A percentile compares a stretch with the other conserved stretches of the same genome.
Evolutionary conservation across 139 green algal genomes (phyloP).

Genomic region (Chlorella sp.): DNA sequence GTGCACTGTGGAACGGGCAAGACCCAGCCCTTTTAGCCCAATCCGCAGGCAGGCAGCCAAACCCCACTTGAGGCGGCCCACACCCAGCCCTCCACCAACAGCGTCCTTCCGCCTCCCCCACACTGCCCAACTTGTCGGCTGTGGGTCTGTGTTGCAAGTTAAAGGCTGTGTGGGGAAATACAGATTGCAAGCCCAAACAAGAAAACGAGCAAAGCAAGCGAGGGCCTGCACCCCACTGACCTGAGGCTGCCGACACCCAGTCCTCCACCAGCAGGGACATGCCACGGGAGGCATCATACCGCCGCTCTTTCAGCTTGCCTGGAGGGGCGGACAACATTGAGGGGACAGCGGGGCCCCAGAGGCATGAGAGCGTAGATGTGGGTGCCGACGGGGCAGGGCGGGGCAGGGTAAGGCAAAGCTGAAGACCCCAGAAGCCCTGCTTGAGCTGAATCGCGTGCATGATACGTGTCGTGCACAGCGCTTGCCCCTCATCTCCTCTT

Average conservation of each 20-base stretch:
- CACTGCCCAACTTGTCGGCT: too few relatives aligned
- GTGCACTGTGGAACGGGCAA: too few relatives aligned
- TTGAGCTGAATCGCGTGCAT: neutral
- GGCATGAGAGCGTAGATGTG: neutral
- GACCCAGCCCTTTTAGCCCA: neutral
- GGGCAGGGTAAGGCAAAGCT: too few relatives aligned
- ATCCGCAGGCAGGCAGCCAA: neutral
- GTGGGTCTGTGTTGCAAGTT: too few relatives aligned
- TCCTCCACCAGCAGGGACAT: slow-evolving; percentile 89
- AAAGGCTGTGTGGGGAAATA: too few relatives aligned
- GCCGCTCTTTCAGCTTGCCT: slow-evolving; percentile 81
- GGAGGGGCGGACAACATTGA: neutral
- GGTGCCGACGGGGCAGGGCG: too few relatives aligned
- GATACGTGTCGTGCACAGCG: neutral
- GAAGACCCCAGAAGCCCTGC: neutral
- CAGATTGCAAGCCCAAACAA: too few relatives aligned
- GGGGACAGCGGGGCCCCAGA: neutral
- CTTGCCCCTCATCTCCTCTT: neutral
- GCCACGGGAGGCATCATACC: slow-evolving; percentile 70
- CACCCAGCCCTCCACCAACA: neutral
- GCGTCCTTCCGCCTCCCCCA: too few relatives aligned
- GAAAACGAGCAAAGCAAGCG: too few relatives aligned
- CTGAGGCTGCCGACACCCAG: slow-evolving; percentile 70
- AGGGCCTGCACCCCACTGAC: neutral
- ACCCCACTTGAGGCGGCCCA: neutral